Percentiles rank a stretch among this genome's conserved stretches.
These are phyloP conservation scores for Polygonum maritimum DNA, from an alignment of 148 eudicot genomes.

Conservation along the genomic window DNA sequence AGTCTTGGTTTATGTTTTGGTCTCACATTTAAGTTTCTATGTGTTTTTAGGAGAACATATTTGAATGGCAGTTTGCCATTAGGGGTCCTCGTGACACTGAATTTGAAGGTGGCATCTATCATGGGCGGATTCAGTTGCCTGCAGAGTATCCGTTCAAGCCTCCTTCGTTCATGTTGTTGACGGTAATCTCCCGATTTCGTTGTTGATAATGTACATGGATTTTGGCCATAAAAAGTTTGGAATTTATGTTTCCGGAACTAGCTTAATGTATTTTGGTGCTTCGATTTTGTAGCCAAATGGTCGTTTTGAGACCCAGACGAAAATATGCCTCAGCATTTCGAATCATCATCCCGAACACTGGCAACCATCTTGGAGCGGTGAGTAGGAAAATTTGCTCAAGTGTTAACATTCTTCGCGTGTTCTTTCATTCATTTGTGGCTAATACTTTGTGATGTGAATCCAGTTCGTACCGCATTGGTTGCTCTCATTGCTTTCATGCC, in stretches of 20 bases:
- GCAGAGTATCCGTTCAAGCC: slow-evolving; percentile 95
- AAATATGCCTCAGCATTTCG: slow-evolving; percentile 94
- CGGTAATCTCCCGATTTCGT: slow-evolving; percentile 32
- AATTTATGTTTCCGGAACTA: not conserved
- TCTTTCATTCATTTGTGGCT: not conserved
- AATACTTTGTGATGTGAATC: slow-evolving; percentile 5
- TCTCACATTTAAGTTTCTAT: no score
- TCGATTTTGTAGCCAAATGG: slow-evolving; percentile 64
- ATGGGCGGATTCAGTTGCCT: slow-evolving; percentile 91
- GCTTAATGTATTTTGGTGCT: not conserved
- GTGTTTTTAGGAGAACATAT: slow-evolving; percentile 68
- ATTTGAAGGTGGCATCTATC: slow-evolving; percentile 97
- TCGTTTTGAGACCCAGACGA: slow-evolving; percentile 96
- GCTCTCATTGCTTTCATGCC: slow-evolving; percentile 99
- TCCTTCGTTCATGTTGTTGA: slow-evolving; percentile 89
- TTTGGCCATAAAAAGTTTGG: no score
- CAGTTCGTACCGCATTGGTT: slow-evolving; percentile 94
- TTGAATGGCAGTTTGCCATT: slow-evolving; percentile 98
- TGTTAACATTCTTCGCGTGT: no score
- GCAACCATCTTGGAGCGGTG: slow-evolving; percentile 99
- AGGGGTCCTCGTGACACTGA: slow-evolving; percentile 87
- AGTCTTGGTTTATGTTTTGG: no score
- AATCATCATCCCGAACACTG: slow-evolving; percentile 99
- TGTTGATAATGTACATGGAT: no score
- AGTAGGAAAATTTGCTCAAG: not conserved